These are phyloP conservation scores for Cercospora nicotianae DNA, from an alignment of 2,329 filamentous ascomycete species.

Conservation along the genomic window DNA sequence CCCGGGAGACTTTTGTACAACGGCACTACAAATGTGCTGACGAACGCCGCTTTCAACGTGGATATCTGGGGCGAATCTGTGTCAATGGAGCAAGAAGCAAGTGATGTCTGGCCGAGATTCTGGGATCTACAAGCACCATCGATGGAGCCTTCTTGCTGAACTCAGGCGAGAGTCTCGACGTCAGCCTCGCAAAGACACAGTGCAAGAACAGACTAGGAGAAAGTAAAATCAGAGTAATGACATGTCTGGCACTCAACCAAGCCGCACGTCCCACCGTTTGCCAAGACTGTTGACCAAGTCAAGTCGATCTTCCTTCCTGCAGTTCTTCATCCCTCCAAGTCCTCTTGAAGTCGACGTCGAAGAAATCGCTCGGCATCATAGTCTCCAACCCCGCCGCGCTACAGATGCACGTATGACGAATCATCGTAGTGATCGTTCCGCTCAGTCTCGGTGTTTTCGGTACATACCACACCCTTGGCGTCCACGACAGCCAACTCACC, in stretches of 20 bases:
- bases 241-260: too few species aligned
- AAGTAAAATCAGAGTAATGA: too few species aligned
- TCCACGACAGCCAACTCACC: background rate
- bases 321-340: background rate
- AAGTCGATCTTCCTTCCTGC: too few species aligned
- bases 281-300: background rate
- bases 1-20: fast-evolving
- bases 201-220: too few species aligned
- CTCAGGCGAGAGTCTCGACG: background rate
- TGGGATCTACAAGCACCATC: background rate
- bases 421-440: background rate
- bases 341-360: too few species aligned
- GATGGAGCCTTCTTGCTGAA: background rate
- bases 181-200: background rate
- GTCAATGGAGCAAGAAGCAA: background rate
- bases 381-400: background rate
- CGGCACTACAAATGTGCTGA: background rate
- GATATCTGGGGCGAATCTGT: background rate
- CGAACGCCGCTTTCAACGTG: background rate
- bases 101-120: background rate
- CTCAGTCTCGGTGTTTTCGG: slow-evolving; percentile 5
- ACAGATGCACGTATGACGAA: background rate
- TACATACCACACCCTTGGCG: background rate
- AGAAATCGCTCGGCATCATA: background rate
- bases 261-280: background rate